Conservation (phyloP, 345 rosid genomes). For the Eucalyptus viminalis region DNA sequence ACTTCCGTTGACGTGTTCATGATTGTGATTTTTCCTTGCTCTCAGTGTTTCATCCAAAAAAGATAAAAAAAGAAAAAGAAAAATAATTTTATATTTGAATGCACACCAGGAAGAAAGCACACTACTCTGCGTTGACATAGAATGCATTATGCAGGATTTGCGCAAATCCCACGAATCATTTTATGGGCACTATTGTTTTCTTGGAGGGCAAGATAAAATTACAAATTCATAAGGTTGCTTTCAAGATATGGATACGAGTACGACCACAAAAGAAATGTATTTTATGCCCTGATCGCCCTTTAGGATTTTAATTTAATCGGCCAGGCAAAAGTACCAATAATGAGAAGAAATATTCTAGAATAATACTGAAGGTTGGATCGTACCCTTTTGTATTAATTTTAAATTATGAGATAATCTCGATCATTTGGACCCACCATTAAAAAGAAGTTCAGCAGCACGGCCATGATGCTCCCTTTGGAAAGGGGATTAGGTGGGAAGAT, state of each 20-base stretch:
- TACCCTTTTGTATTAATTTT: background rate
- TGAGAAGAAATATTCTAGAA: background rate
- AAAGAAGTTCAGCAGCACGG: background rate
- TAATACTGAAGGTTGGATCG: background rate
- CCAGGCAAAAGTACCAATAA: background rate
- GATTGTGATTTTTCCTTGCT: background rate
- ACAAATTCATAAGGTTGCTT: background rate
- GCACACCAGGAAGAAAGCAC: background rate
- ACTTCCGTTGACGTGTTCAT: background rate
- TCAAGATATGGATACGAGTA: background rate
- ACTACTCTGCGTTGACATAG: background rate
- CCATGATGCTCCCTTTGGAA: background rate
- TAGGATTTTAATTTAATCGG: background rate
- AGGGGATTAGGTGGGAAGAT: background rate
- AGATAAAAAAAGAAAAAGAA: accelerated
- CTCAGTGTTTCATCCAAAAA: background rate
- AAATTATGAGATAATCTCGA: background rate
- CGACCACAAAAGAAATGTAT: background rate
- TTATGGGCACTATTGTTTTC: background rate
- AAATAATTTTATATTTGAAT: background rate
- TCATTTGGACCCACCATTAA: background rate
- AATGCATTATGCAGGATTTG: background rate
- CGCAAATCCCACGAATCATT: background rate
- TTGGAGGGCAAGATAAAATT: background rate
- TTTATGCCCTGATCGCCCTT: background rate